Base-by-base conservation (phyloP, 2,329 filamentous ascomycete genomes). In the Alternaria tenuissima region DNA sequence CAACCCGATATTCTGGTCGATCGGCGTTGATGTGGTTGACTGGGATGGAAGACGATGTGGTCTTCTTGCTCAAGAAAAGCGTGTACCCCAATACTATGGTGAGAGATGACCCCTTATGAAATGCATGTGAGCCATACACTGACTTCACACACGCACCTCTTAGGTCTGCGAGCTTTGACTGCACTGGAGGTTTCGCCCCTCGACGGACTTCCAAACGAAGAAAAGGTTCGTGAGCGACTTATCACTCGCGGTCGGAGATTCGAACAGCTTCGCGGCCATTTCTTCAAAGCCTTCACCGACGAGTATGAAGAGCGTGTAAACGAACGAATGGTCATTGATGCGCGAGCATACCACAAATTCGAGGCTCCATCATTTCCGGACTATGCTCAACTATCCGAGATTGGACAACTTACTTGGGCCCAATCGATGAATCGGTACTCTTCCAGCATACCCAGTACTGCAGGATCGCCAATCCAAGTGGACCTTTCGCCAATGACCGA, bases 211-310 rank as follows among this genome's bases (percentile, higher is more conserved):
- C 48, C 67, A 2, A 69, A 81, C 7, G 67, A 75, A 44, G 69
- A 76, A 0, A 63, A 68, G 3, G 61, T 84, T n/a, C 72, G 71
- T 8, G 55, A 70, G n/a, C 61, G 65, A 8, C 70, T 85, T n/a
- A 71, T 81, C 18, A 69, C 73, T 11, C 77, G 82, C 7, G 83
- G 83, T 9, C 75, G 74, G 20, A 69, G 74, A 16, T 80, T 84
- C 60, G 82, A 84, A 62, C 59, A 69, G 14, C 71, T 83, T 39
- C 78, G 76, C 28, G 82, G 83, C 3, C 81, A 79, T 42, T 78
- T 82, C 54, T 85, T 82, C 41, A 38, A 46, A n/a, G 41, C 42
- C 39, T 54, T 54, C n/a, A 39, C 22, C 22, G 32, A 24, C 41
- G 32, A 43, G 22, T 42, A 24, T 22, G 42, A 47, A 55, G 52